Base-by-base conservation (phyloP, 169 alveolate genomes). In the Plasmodium knowlesi region DNA sequence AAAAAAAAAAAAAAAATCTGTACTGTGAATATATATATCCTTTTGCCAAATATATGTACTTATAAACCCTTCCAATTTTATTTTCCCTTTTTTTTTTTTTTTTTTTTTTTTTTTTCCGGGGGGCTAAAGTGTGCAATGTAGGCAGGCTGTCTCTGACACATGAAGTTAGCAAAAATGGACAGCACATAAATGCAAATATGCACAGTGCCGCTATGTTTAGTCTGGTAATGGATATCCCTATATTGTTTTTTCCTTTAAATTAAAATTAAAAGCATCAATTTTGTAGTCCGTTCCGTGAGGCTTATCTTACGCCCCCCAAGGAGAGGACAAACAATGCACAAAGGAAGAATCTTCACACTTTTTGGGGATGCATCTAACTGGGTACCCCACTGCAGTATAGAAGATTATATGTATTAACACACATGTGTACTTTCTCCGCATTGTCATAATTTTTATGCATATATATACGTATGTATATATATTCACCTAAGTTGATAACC, bases 101-200 rank as follows among this genome's bases (percentile, higher is more conserved):
- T 67, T 67, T 67, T 67, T 67, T 67, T 67, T 67, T 67, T 67
- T 67, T 67, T 67, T 19, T 19, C 1, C 5, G 3, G n/a, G 37
- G 30, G 32, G 0, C 25, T 12, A 50, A 14, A 67, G 76, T 67
- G 76, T 67, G 76, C 76, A 67, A 67, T 22, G 37, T 67, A 39
- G 37, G 37, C 19, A 67, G 76, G 76, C 76, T 67, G 76, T 67
- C 76, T 67, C 22, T 67, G 37, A 25, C 37, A 67, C 5, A 25
- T 67, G 76, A 67, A 67, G 19, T 67, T 67, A 67, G 37, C n/a
- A 67, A 67, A 67, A 67, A 67, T 67, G 76, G 76, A 67, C 14
- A 67, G 76, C 76, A 9, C 39, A 67, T 67, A 19, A 10, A 67
- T 67, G 37, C 76, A 25, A 67, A 67, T 67, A 67, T 67, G 37